These are phyloP conservation scores for Glycine latifolia DNA, from an alignment of 306 rosid species.

Conservation along the genomic window DNA sequence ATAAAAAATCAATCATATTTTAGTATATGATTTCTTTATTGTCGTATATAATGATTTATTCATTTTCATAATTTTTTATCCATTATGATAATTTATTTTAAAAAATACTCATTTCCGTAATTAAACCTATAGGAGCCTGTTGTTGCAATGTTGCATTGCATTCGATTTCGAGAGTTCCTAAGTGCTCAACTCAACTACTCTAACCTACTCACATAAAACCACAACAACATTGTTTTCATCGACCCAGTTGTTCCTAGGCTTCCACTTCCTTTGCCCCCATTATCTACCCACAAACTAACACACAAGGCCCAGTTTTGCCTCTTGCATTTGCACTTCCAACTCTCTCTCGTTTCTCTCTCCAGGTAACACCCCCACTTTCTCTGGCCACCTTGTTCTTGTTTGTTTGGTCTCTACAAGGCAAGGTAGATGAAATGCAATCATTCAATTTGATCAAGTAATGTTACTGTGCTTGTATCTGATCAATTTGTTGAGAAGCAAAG, in stretches of 20 bases:
- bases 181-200: conserved; percentile 34
- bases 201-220: conserved; percentile 40
- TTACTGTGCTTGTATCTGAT: no score
- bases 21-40: no score
- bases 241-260: conserved; percentile 37
- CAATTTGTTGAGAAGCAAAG: not conserved
- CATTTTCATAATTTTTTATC: no score
- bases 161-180: conserved; percentile 44
- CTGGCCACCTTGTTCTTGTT: not conserved
- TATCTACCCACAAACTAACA: conserved; percentile 19
- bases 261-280: conserved; percentile 25
- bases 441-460: no score
- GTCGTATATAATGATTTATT: no score
- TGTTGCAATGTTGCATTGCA: not conserved
- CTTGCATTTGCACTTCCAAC: conserved; percentile 8
- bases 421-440: not conserved
- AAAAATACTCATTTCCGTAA: no score
- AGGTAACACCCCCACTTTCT: conserved; percentile 50
- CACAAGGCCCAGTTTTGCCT: not conserved
- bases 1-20: no score
- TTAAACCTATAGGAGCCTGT: no score
- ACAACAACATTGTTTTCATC: conserved; percentile 55
- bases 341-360: conserved; percentile 41
- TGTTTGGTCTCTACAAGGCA: conserved; percentile 16
- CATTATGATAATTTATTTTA: no score